A percentile compares a stretch with the other conserved stretches of the same genome.
Conservation (phyloP, 768 basidiomycete genomes). For the Russula sp. region DNA sequence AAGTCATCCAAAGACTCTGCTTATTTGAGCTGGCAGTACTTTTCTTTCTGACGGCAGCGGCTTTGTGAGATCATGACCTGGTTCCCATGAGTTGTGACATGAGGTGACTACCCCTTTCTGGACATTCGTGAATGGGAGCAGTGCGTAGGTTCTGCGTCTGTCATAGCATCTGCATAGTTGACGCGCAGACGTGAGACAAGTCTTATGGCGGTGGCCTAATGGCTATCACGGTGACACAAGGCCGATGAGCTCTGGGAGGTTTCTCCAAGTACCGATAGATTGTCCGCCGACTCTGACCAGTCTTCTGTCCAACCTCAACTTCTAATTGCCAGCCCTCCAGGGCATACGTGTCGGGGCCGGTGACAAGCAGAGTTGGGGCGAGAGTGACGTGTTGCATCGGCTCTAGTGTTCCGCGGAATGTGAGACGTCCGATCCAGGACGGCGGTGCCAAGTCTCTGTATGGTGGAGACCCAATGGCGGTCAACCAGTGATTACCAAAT, state of each 20-base stretch:
- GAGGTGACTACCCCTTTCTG: not conserved
- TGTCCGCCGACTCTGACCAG: conserved; percentile 28
- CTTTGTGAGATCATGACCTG: not conserved
- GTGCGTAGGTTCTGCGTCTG: not conserved
- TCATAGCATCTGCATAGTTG: not conserved
- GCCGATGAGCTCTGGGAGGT: conserved; percentile 25
- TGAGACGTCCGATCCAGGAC: conserved; percentile 58
- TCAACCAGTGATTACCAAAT: not conserved
- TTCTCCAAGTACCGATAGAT: conserved; percentile 37
- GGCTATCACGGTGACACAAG: conserved; percentile 32
- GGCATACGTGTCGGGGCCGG: conserved; percentile 55
- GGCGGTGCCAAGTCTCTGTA: conserved; percentile 41
- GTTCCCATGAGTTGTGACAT: not conserved
- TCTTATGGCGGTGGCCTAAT: not conserved
- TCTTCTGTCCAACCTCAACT: conserved; percentile 47
- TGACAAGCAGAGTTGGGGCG: conserved; percentile 49
- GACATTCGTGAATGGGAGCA: not conserved
- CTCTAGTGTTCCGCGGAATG: conserved; percentile 50
- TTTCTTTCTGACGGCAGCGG: not conserved
- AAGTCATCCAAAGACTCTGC: not conserved
- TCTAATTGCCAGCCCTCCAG: conserved; percentile 65
- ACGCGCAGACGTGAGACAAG: not conserved
- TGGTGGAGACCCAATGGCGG: not conserved
- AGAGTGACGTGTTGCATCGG: conserved; percentile 42
- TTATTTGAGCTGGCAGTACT: too few relatives aligned